phyloP scores from a whole-genome alignment of 495 filamentous ascomycete species.

The Talaromyces thailandensis region DNA sequence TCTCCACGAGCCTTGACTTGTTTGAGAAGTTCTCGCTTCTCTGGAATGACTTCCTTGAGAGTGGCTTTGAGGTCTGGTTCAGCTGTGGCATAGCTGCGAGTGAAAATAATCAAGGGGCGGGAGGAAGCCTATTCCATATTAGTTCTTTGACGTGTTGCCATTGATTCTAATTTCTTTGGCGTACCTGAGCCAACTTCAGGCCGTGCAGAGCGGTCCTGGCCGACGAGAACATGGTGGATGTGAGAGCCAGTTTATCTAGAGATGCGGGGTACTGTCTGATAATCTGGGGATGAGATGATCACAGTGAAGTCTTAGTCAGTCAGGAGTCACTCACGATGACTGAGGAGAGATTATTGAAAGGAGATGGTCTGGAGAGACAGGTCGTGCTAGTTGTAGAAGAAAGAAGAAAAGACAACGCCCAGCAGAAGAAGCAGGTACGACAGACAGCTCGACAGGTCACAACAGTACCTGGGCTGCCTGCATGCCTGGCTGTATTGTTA shows the following conservation, averaged over 20 bases:
- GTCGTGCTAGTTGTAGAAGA: neutral
- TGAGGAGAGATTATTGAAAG: neutral
- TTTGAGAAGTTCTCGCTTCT: slow-evolving; percentile 84
- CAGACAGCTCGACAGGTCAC: neutral
- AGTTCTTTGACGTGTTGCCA: neutral
- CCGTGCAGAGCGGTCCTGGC: slow-evolving; percentile 27
- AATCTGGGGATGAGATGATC: neutral
- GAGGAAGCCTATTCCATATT: slow-evolving; percentile 9
- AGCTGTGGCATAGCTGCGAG: slow-evolving; percentile 44
- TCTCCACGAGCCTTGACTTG: slow-evolving; percentile 80
- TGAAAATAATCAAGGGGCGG: slow-evolving; percentile 17
- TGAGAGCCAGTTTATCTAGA: neutral
- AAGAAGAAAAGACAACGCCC: neutral
- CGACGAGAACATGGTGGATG: slow-evolving; percentile 1
- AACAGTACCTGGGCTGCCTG: neutral
- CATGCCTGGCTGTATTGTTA: neutral
- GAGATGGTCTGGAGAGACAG: neutral
- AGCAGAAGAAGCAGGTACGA: neutral
- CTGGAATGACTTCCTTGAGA: slow-evolving; percentile 74
- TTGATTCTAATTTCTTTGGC: neutral
- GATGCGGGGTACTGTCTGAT: neutral
- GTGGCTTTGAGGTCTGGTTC: slow-evolving; percentile 85
- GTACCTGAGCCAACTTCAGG: slow-evolving; percentile 28
- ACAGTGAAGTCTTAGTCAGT: neutral
- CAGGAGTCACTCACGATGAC: neutral